A percentile compares a stretch with the other conserved stretches of the same genome.
Conservation (phyloP, 306 rosid genomes). For the Begonia masoniana region DNA sequence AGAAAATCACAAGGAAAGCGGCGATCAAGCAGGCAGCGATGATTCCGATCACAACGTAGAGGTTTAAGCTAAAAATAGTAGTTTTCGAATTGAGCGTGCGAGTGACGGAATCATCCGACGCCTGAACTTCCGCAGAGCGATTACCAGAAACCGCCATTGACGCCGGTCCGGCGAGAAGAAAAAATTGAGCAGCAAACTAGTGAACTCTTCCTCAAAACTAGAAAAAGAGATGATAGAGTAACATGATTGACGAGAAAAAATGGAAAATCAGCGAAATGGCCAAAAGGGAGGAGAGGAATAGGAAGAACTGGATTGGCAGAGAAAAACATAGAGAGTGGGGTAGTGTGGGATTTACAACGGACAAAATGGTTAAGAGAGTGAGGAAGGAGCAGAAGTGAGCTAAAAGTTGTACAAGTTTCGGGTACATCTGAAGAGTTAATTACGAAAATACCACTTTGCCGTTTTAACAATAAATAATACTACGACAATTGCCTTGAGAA, state of each 20-base stretch:
- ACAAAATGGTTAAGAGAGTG: constrained; percentile 17
- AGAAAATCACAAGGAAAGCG: constrained; percentile 26
- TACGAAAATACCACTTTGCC: constrained; percentile 8
- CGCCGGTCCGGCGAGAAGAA: constrained; percentile 10
- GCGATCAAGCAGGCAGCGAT: constrained; percentile 20
- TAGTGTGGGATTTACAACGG: constrained; percentile 42
- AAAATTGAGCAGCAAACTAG: background rate
- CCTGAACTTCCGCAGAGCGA: constrained; percentile 13
- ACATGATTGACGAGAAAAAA: constrained; percentile 11
- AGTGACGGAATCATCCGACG: constrained; percentile 19
- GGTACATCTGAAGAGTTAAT: background rate
- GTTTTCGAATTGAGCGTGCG: constrained; percentile 23
- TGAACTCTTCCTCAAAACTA: background rate
- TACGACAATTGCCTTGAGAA: too few species aligned
- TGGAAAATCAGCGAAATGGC: background rate
- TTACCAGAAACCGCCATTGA: constrained; percentile 32
- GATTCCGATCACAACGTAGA: constrained; percentile 36
- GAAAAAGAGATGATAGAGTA: constrained; percentile 3
- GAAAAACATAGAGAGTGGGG: background rate
- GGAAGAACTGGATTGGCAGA: constrained; percentile 6
- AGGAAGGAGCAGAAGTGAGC: constrained; percentile 2
- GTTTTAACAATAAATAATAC: background rate
- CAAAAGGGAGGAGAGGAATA: constrained; percentile 4
- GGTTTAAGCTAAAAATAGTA: constrained; percentile 27
- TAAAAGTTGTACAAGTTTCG: constrained; percentile 1